Base-by-base conservation (phyloP, 306 rosid genomes). In the Cucurbita argyrosperma region DNA sequence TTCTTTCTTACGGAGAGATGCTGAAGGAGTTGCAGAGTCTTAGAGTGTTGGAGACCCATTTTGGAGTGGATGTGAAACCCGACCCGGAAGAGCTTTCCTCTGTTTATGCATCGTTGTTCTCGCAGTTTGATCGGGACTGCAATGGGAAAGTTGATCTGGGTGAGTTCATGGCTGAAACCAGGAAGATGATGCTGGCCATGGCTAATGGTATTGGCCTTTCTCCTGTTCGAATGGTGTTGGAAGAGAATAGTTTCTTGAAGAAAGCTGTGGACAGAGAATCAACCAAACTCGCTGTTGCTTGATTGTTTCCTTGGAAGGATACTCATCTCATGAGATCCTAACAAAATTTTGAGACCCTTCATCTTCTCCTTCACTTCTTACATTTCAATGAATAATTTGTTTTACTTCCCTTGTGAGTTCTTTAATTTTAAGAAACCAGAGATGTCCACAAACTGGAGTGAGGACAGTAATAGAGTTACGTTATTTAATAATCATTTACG, bases 171-270 rank as follows among this genome's bases (percentile, higher is more conserved):
- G 84, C 74, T 23, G 97, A 88, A 76, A 87, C 96, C 47, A 87
- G 82, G 87, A 68, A 64, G 65, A 89, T 86, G 83, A 76, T 92
- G 96, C 81, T 92, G 65, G 94, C 90, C 16, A 85, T 92, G 96
- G 90, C 96, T 0, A 85, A 80, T 46, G 90, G 90, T n/a, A 62
- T 92, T 81, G 96, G 94, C 9, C 80, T 84, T 87, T 74, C 83
- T 80, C 92, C 96, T 1, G 43, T 92, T 76, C 96, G 85, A 78
- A 91, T 88, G 96, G 79, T 80, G 38, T 30, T 87, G 74, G 96
- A 88, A 83, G 84, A 85, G 78, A 88, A 79, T 30, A 79, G 96
- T 73, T 70, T 84, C 43, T 77, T 91, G 54, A 91, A 80, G 81
- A 84, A 72, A 75, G 97, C 96, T n/a, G 96, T 87, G 43, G 96